Percentiles rank a stretch among this genome's conserved stretches.
Evolutionary conservation across 2,329 filamentous ascomycete species (phyloP).

Genomic region (Fusarium sp.): DNA sequence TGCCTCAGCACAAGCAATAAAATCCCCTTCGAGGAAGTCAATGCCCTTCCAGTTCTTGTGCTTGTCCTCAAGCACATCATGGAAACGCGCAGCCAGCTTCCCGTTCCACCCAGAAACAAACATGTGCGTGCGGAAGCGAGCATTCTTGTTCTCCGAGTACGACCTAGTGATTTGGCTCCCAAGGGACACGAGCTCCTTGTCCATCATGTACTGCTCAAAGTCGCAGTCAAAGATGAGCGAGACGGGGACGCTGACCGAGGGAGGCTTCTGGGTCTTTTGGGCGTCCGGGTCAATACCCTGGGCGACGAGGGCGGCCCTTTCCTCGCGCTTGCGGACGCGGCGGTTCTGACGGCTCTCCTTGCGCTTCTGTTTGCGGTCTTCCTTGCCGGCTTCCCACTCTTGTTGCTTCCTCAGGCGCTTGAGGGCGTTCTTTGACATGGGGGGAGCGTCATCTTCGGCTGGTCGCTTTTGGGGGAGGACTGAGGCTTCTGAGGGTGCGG

Average conservation of each 20-base stretch:
- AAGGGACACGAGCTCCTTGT: conserved; percentile 86
- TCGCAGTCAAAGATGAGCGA: conserved; percentile 90
- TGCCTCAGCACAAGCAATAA: conserved; percentile 73
- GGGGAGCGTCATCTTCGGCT: conserved; percentile 25
- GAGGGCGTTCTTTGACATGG: conserved; percentile 84
- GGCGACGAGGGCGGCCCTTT: conserved; percentile 62
- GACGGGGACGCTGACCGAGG: conserved; percentile 73
- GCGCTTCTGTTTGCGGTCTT: conserved; percentile 64
- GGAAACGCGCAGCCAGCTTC: conserved; percentile 80
- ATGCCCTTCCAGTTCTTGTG: conserved; percentile 86
- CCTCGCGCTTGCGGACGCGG: conserved; percentile 61
- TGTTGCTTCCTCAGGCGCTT: conserved; percentile 81
- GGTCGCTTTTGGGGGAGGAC: conserved; percentile 5
- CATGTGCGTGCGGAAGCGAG: conserved; percentile 76
- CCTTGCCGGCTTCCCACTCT: conserved; percentile 80
- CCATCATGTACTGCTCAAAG: conserved; percentile 90
- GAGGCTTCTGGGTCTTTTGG: conserved; percentile 49
- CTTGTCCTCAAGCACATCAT: conserved; percentile 76
- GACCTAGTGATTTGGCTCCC: conserved; percentile 85
- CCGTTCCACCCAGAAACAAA: conserved; percentile 84
- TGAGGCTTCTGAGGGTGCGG: conserved; percentile 3
- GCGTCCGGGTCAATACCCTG: conserved; percentile 57
- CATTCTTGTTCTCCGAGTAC: conserved; percentile 87
- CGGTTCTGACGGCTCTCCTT: conserved; percentile 66
- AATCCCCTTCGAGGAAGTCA: conserved; percentile 79